Base-by-base conservation (phyloP, 768 basidiomycete species). In the Trametes punicea region DNA sequence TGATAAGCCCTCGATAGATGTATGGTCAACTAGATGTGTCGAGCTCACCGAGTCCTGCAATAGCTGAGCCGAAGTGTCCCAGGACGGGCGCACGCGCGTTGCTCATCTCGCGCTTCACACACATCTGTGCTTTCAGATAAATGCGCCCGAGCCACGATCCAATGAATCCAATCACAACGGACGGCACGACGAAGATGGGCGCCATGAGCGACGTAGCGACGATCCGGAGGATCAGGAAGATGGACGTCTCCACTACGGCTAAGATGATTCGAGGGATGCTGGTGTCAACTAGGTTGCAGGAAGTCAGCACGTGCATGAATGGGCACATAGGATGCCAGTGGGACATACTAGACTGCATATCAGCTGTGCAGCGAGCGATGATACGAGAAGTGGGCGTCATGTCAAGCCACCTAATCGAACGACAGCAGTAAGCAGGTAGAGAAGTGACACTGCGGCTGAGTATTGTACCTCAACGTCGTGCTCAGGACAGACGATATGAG, bases 331-430 rank as follows among this genome's bases (percentile, higher is more conserved):
- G 0, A 31, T 13, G 20, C 21, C 27, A 6, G 3, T 42, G 21
- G 9, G 4, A 36, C 63, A 23, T 53, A 70, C 71, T 52, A 13
- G 70, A 64, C 45, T 71, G 72, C 20, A 87, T 84, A 64, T 88
- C 87, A 51, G 84, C 80, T 1, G 86, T 88, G 65, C 81, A 82
- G 46, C 86, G 77, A 26, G 83, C 73, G 38, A 87, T 81, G 47
- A 90, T 79, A 4, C 87, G 79, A n/a, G 79, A 78, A 0, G 74
- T 74, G 0, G 80, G 80, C 1, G 77, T 78, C 6, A 66, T 74
- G 57, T 82, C 80, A 8, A 81, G 69, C 75, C 77, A 81, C 56
- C 80, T 77, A 23, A 6, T 15, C 42, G 6, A 6, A 10, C 42
- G 6, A 13, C 13, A 1, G 4, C 25, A 26, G 36, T n/a, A n/a